Evolutionary conservation across 2,329 filamentous ascomycete species (phyloP), one percentile per base, ranked within the genome.

Genomic region (Trichoderma guizhouense): DNA sequence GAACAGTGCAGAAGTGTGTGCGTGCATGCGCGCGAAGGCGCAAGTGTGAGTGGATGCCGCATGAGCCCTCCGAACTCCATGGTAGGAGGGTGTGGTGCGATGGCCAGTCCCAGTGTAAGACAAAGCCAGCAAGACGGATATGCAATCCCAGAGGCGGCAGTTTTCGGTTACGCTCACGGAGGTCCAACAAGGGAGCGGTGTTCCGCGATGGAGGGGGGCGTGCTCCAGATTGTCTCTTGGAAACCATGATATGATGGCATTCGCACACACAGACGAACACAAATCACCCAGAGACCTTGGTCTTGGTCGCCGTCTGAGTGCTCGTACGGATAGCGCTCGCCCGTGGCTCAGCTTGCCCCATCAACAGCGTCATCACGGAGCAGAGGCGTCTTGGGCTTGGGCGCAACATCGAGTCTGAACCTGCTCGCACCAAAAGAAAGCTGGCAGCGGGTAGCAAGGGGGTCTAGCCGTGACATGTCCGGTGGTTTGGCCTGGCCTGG

Each of bases 391-490:
- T 28, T 26, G 65, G 51, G n/a, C 53, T 32, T 34, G 65, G 65
- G 66, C 66, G 66, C 66, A 69, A 51, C 21, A 43, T 69, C 36
- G 55, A 69, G 66, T 69, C 66, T 61, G 28, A 47, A 61, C 26
- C 26, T 61, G 21, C 55, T 60, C 55, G 55, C 55, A 34, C 66
- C 36, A 43, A 47, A 47, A 30, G 55, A 21, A 32, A 21, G 36
- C 66, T 69, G 66, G 66, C 66, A 69, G 66, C 66, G 66, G 66
- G 28, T 69, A 69, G 28, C 66, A 47, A 61, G 66, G 66, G 65
- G 55, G 55, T 34, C 51, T 30, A 61, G 55, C 66, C 66, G 66
- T 69, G 66, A 60, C 66, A 69, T 69, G 66, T 51, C 55, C 55
- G 66, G 66, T 60, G 36, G 66, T 51, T 61, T 69, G 55, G 55